Evolutionary conservation across 2,329 filamentous ascomycete species (phyloP), one percentile per base, ranked within the genome.

Genomic region (Fusarium sarcochroum): DNA sequence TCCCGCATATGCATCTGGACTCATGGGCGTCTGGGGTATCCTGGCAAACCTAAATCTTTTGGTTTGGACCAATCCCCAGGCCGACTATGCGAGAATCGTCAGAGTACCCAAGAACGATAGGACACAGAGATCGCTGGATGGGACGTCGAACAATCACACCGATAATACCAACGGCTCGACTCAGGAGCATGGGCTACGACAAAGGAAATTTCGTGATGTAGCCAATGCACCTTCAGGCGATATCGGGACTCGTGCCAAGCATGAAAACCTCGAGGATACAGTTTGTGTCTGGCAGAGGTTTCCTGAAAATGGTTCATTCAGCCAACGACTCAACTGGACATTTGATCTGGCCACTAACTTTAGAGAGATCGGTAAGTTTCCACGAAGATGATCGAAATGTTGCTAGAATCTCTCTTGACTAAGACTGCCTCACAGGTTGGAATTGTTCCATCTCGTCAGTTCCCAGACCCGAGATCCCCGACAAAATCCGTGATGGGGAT

Each of bases 201-300:
- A 67, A 21, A 65, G 74, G n/a, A 76, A 64, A 32, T 9, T 27
- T 6, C 25, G 41, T 9, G 17, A 44, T 11, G 17, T n/a, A 23
- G 37, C 35, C n/a, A 46, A n/a, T 34, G 41, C 34, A 20, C 37
- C 53, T 27, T 63, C 53, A 18, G 41, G 37, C 18, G n/a, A 40
- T n/a, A 32, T 45, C 10, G 51, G 55, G 23, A 27, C 23, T 20
- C 45, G 35, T n/a, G 17, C 23, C n/a, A 46, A 61, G 18, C 32
- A 52, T 25, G 35, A 32, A 9, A 13, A 17, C 14, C 44, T 47
- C 1, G 72, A 79, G 18, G 76, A 78, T 7, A 79, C 79, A 45
- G 82, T 86, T 58, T 89, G 89, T 57, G 84, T 85, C 70, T 91
- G 89, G 89, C 84, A 91, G 73, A 76, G 82, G 1, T 91, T 85